Evolutionary conservation across 2,329 filamentous ascomycete genomes (phyloP).

Genomic region (Paraphoma chrysanthemicola): DNA sequence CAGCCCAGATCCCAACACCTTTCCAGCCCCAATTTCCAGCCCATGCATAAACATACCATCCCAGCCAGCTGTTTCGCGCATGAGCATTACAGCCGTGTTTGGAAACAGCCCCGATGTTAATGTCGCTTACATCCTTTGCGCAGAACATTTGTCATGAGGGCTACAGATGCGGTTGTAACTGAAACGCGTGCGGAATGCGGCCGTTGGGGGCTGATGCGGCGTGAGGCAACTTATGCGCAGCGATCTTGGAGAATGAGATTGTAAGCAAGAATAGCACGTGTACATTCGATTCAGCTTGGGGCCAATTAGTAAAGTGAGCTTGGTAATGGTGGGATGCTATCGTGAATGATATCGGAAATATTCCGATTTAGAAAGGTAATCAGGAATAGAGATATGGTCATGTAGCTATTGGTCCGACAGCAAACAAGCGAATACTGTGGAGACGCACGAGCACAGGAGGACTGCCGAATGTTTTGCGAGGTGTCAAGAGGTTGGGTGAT

Average conservation of each 20-base stretch:
- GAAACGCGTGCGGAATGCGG: slow-evolving; percentile 1
- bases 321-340: no score
- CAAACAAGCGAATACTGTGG: no score
- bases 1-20: background rate
- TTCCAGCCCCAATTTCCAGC: background rate
- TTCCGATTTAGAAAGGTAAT: no score
- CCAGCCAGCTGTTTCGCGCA: background rate
- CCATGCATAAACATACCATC: background rate
- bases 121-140: background rate
- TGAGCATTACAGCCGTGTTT: background rate
- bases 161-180: background rate
- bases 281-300: no score
- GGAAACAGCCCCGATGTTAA: background rate
- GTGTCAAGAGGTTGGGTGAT: no score
- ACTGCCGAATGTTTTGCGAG: no score
- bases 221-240: background rate
- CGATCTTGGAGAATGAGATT: background rate
- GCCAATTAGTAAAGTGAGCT: no score
- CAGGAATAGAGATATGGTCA: no score
- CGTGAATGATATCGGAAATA: no score
- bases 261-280: background rate
- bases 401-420: no score
- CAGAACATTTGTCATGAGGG: slow-evolving; percentile 1
- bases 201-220: background rate
- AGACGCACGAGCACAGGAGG: background rate